Conservation (phyloP, 2,329 filamentous ascomycete species). For the Penicillium sp. region DNA sequence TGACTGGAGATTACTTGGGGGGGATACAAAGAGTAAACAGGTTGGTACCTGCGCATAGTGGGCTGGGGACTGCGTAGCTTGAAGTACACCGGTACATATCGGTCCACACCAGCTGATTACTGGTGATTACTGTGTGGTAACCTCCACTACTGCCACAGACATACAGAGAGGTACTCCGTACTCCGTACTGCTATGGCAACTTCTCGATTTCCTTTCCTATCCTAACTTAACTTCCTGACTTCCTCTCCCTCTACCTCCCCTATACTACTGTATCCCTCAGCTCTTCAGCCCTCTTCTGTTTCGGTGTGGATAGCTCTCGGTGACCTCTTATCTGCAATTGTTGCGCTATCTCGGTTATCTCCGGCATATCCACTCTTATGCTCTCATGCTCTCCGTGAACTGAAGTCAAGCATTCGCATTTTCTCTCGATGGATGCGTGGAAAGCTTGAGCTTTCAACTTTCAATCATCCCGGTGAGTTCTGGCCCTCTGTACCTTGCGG, state of each 20-base stretch:
- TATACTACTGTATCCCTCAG: slow-evolving; percentile 1
- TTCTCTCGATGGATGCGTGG: slow-evolving; percentile 12
- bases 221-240: background rate
- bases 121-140: background rate
- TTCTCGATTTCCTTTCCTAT: slow-evolving; percentile 12
- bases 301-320: background rate
- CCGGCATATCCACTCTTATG: slow-evolving; percentile 25
- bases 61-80: background rate
- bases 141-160: slow-evolving; percentile 13
- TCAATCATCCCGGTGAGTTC: background rate
- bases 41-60: background rate
- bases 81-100: background rate
- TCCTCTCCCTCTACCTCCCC: slow-evolving; percentile 1
- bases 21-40: background rate
- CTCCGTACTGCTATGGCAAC: slow-evolving; percentile 11
- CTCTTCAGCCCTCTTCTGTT: background rate
- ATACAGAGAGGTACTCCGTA: slow-evolving; percentile 15
- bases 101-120: background rate
- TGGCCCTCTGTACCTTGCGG: background rate
- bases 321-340: slow-evolving; percentile 24
- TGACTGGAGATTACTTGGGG: background rate
- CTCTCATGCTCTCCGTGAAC: slow-evolving; percentile 10
- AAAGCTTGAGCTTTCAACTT: slow-evolving; percentile 6
- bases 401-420: background rate
- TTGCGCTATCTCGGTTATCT: slow-evolving; percentile 26